Percentiles rank a stretch among this genome's conserved stretches.
These are phyloP conservation scores for Vararia minispora DNA, from an alignment of 768 basidiomycete species.

Conservation along the genomic window DNA sequence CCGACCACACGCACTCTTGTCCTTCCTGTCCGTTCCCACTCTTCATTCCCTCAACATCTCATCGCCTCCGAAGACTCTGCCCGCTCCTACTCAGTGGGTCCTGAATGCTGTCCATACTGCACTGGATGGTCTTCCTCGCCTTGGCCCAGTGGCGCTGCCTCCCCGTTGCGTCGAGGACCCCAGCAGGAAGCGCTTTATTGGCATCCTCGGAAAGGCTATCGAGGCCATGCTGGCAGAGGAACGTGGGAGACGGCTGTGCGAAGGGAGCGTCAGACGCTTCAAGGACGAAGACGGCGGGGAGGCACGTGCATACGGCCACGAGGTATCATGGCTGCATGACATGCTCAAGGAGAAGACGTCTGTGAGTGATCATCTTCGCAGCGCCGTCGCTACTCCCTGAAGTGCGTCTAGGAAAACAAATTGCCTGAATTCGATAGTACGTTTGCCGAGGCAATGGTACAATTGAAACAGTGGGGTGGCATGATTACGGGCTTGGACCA, in stretches of 20 bases:
- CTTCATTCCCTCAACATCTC: constrained; percentile 29
- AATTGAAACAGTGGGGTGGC: constrained; percentile 64
- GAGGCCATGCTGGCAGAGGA: constrained; percentile 53
- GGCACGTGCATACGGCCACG: constrained; percentile 68
- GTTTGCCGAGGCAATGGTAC: constrained; percentile 70
- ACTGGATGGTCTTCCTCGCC: constrained; percentile 60
- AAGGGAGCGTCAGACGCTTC: constrained; percentile 29
- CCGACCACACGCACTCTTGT: constrained; percentile 36
- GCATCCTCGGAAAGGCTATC: constrained; percentile 61
- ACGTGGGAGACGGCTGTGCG: constrained; percentile 55
- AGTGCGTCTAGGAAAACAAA: neutral
- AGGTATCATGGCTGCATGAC: constrained; percentile 45
- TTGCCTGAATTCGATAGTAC: constrained; percentile 41
- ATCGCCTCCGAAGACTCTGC: constrained; percentile 16
- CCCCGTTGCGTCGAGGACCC: constrained; percentile 74
- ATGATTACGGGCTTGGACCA: constrained; percentile 54
- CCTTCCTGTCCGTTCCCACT: constrained; percentile 32
- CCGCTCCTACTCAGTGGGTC: constrained; percentile 24
- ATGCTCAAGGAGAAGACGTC: constrained; percentile 45
- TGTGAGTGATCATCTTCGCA: constrained; percentile 25
- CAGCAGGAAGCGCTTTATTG: constrained; percentile 60
- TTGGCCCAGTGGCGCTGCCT: constrained; percentile 70
- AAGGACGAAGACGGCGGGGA: constrained; percentile 49
- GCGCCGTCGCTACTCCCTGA: neutral
- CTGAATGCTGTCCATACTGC: constrained; percentile 11